Percentiles rank a stretch among this genome's conserved stretches.
phyloP scores from a whole-genome alignment of 2,329 filamentous ascomycete species.

The Ceratocystis albifundus region DNA sequence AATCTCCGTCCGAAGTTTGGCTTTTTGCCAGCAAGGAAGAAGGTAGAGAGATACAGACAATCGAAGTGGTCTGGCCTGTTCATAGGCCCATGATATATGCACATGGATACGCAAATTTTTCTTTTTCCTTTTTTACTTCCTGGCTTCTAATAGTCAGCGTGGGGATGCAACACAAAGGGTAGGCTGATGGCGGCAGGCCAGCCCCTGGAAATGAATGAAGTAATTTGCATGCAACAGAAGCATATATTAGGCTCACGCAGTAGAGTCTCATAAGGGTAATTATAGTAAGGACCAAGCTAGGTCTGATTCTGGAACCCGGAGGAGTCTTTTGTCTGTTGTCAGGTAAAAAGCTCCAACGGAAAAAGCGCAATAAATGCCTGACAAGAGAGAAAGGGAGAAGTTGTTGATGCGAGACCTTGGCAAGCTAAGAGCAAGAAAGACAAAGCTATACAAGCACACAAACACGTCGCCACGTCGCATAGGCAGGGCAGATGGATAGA shows the following conservation, averaged over 20 bases:
- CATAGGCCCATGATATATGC: neutral
- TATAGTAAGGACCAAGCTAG: conserved; percentile 7
- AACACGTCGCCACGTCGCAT: too few species aligned
- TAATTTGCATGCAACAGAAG: neutral
- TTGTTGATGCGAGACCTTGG: neutral
- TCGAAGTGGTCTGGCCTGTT: neutral
- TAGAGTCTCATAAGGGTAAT: neutral
- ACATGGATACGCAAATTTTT: neutral
- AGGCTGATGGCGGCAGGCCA: neutral
- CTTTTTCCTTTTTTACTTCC: neutral
- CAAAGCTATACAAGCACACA: neutral
- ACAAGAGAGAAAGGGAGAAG: neutral
- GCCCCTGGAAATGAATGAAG: neutral
- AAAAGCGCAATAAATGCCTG: too few species aligned
- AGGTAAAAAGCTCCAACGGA: neutral
- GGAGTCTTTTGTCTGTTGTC: neutral
- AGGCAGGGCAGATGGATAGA: neutral
- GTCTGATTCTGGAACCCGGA: neutral
- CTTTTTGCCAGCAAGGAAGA: neutral
- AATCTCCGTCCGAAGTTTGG: conserved; percentile 12
- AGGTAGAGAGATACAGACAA: neutral
- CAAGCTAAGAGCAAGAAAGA: neutral
- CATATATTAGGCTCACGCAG: neutral
- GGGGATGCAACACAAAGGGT: neutral
- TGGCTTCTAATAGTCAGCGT: neutral